Percentiles rank a stretch among this genome's conserved stretches.
phyloP scores from a whole-genome alignment of 352 stramenopile genomes.

The Globisporangium cystogenes region DNA sequence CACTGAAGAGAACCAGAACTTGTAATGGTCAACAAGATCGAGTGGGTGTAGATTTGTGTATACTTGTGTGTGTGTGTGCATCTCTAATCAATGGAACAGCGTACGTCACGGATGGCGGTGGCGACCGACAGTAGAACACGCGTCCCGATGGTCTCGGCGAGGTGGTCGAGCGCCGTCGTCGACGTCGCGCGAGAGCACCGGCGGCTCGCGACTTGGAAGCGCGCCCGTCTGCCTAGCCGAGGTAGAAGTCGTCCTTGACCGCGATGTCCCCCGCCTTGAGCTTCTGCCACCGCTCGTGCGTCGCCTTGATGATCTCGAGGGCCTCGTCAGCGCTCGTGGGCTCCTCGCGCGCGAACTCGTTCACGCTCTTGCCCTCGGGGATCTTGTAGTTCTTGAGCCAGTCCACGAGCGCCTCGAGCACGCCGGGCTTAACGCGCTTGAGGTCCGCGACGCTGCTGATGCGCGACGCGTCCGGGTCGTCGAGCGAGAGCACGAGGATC shows the following conservation, averaged over 20 bases:
- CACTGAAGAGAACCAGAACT: no score
- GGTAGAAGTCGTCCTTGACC: slow-evolving; percentile 63
- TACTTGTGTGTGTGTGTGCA: neutral
- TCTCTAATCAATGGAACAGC: neutral
- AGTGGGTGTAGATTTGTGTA: neutral
- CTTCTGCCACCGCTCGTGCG: slow-evolving; percentile 69
- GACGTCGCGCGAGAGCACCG: no score
- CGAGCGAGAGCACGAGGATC: slow-evolving; percentile 92
- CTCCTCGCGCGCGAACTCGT: slow-evolving; percentile 85
- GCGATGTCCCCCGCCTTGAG: slow-evolving; percentile 52
- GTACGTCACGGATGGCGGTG: neutral
- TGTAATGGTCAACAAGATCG: neutral
- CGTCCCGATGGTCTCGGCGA: neutral
- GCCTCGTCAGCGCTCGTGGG: slow-evolving; percentile 46
- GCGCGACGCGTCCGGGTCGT: slow-evolving; percentile 77
- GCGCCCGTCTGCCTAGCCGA: slow-evolving; percentile 28
- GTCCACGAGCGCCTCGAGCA: slow-evolving; percentile 86
- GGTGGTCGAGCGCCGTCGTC: no score
- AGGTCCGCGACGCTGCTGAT: slow-evolving; percentile 91
- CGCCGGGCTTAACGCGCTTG: slow-evolving; percentile 88
- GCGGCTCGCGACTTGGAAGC: no score
- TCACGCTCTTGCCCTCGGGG: slow-evolving; percentile 95
- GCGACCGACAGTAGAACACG: neutral
- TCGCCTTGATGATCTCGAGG: slow-evolving; percentile 59
- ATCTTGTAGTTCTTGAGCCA: slow-evolving; percentile 99